A percentile compares a stretch with the other conserved stretches of the same genome.
phyloP scores from a whole-genome alignment of 2,329 filamentous ascomycete species.

The Stagonosporopsis vannaccii region DNA sequence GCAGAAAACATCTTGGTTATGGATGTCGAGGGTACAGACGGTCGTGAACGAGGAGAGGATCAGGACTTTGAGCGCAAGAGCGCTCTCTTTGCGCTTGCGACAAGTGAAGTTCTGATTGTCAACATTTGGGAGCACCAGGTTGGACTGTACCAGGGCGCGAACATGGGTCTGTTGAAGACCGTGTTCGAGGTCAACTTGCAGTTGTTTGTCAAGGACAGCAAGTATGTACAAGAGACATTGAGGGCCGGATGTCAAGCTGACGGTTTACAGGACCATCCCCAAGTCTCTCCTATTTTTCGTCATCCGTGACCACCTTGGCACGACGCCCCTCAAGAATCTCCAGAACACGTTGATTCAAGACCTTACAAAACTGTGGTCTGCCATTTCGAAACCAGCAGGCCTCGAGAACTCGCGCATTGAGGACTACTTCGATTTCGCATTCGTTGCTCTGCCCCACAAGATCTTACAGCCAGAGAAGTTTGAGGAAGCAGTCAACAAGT shows the following conservation, averaged over 20 bases:
- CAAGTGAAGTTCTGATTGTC: conserved; percentile 96
- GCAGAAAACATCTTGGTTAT: conserved; percentile 98
- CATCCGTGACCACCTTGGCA: conserved; percentile 94
- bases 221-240: conserved; percentile 62
- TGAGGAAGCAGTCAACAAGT: conserved; percentile 75
- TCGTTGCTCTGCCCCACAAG: conserved; percentile 95
- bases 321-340: conserved; percentile 87
- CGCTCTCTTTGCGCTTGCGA: conserved; percentile 94
- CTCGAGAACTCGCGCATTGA: conserved; percentile 89
- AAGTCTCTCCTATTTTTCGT: conserved; percentile 97
- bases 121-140: conserved; percentile 99
- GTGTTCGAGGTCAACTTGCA: conserved; percentile 99
- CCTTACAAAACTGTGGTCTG: conserved; percentile 88
- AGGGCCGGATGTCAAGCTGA: conserved; percentile 24
- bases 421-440: conserved; percentile 99
- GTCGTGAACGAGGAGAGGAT: conserved; percentile 93
- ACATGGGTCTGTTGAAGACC: conserved; percentile 98
- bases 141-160: conserved; percentile 95
- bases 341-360: conserved; percentile 91
- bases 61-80: conserved; percentile 99
- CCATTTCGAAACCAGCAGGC: conserved; percentile 88
- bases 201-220: conserved; percentile 93
- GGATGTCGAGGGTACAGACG: conserved; percentile 98
- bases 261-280: conserved; percentile 72
- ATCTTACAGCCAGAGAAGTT: conserved; percentile 95